Evolutionary conservation across 108 stramenopile species (phyloP).

Genomic region (Nannochloropsis oceanica): DNA sequence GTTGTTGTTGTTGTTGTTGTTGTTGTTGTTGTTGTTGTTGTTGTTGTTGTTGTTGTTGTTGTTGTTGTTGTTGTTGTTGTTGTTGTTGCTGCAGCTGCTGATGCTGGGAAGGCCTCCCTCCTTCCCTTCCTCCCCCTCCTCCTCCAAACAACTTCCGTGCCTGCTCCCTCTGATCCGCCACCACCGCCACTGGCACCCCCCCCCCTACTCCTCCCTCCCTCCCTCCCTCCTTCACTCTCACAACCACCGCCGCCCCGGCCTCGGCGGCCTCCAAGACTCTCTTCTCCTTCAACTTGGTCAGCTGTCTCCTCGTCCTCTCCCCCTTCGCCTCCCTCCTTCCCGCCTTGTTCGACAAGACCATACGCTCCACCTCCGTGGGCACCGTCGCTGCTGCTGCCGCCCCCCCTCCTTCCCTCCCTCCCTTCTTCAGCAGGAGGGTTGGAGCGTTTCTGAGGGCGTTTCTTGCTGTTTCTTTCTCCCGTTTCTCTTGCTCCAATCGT

Average conservation of each 20-base stretch:
- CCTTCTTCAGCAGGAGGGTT: neutral
- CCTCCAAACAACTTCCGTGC: neutral
- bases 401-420: neutral
- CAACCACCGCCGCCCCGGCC: neutral
- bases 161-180: neutral
- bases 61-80: too few species aligned
- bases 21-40: too few species aligned
- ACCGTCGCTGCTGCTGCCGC: neutral
- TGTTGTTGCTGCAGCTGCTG: too few species aligned
- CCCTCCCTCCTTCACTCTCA: neutral
- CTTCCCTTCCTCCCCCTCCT: neutral
- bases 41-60: too few species aligned
- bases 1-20: too few species aligned
- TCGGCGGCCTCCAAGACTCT: neutral
- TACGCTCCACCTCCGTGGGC: neutral
- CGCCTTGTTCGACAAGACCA: neutral
- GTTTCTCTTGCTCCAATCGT: neutral
- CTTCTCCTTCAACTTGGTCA: neutral
- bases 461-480: neutral
- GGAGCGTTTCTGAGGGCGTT: neutral
- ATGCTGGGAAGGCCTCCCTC: neutral
- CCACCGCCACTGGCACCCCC: neutral
- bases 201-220: neutral
- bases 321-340: neutral
- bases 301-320: neutral